phyloP scores from a whole-genome alignment of 495 filamentous ascomycete species.

The Bombardia bombarda region DNA sequence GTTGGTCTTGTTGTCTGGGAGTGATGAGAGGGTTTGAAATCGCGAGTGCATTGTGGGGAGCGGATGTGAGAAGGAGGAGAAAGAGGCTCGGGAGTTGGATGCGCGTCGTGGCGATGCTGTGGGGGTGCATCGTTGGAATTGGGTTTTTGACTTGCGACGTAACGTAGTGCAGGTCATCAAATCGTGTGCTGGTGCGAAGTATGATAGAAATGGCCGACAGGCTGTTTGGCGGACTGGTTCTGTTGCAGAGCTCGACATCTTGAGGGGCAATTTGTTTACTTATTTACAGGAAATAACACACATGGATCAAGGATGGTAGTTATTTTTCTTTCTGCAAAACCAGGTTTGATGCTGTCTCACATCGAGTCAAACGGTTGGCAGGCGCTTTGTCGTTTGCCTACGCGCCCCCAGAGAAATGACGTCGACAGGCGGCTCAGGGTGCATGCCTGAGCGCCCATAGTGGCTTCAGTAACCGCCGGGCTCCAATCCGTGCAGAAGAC shows the following conservation, averaged over 20 bases:
- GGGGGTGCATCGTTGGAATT: no score
- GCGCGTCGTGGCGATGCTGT: not conserved
- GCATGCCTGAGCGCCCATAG: no score
- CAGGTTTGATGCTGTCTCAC: slow-evolving; percentile 5
- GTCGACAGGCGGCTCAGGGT: not conserved
- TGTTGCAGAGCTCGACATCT: not conserved
- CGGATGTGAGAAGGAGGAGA: not conserved
- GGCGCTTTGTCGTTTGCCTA: slow-evolving; percentile 17
- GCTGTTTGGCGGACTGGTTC: no score
- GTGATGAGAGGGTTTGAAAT: not conserved
- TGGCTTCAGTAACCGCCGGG: no score
- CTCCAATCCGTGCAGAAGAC: no score
- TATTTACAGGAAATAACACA: not conserved
- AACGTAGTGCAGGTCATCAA: not conserved
- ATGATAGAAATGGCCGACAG: no score
- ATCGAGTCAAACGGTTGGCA: slow-evolving; percentile 5
- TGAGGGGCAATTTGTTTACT: not conserved
- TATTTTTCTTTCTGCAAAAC: slow-evolving; percentile 1
- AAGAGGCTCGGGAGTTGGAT: not conserved
- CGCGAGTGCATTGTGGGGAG: not conserved
- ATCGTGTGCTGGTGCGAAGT: not conserved
- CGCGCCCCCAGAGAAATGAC: slow-evolving; percentile 1
- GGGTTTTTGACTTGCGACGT: not conserved
- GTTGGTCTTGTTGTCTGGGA: not conserved
- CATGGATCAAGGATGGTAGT: not conserved